A percentile compares a stretch with the other conserved stretches of the same genome.
These are phyloP conservation scores for Mortierella sp. DNA, from an alignment of 371 early-diverging fungal species.

Conservation along the genomic window DNA sequence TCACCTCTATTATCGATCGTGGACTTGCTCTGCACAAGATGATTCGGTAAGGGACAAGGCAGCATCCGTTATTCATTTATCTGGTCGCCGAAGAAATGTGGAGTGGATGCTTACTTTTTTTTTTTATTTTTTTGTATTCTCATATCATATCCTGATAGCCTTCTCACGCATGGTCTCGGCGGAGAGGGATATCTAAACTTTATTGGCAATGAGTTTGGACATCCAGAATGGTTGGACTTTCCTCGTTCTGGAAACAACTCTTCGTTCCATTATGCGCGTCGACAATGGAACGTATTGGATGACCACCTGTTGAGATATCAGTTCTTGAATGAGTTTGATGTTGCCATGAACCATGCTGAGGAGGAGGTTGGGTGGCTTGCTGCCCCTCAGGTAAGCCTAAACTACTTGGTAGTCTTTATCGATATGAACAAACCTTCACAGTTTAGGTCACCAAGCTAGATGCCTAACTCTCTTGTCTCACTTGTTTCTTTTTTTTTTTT, in stretches of 20 bases:
- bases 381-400: slow-evolving; percentile 65
- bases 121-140: not conserved
- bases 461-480: no score
- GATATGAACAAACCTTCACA: no score
- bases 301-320: slow-evolving; percentile 90
- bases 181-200: slow-evolving; percentile 97
- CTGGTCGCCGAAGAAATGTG: no score
- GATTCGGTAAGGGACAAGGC: slow-evolving; percentile 70
- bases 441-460: no score
- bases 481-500: no score
- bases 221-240: slow-evolving; percentile 99
- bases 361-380: slow-evolving; percentile 75
- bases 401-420: no score
- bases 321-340: slow-evolving; percentile 90
- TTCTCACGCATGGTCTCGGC: slow-evolving; percentile 89
- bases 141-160: slow-evolving; percentile 35
- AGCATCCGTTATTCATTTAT: not conserved
- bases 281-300: slow-evolving; percentile 93
- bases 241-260: slow-evolving; percentile 92
- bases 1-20: slow-evolving; percentile 93
- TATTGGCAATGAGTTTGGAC: slow-evolving; percentile 98
- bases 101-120: slow-evolving; percentile 3
- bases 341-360: slow-evolving; percentile 84
- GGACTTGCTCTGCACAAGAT: slow-evolving; percentile 96
- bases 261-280: slow-evolving; percentile 94